phyloP scores from a whole-genome alignment of 805 yeast genomes.

The Suhomyces sp. region DNA sequence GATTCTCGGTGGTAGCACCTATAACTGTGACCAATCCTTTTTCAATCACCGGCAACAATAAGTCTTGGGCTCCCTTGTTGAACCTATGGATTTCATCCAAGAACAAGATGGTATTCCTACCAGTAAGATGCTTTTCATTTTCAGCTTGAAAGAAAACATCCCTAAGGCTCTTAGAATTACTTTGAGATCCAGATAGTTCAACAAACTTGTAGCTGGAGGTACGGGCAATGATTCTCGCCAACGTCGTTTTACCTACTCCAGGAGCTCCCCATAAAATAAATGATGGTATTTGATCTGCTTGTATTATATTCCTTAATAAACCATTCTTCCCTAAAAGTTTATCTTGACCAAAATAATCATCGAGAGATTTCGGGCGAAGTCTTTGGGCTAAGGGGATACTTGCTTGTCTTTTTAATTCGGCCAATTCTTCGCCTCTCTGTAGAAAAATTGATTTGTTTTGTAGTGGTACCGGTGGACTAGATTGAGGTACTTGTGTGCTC shows the following conservation, averaged over 20 bases:
- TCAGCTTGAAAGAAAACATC: constrained; percentile 39
- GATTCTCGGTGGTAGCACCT: constrained; percentile 66
- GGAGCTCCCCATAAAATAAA: constrained; percentile 46
- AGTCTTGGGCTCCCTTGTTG: constrained; percentile 44
- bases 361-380: constrained; percentile 36
- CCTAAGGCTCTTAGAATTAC: constrained; percentile 34
- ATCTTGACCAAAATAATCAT: constrained; percentile 44
- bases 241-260: constrained; percentile 45
- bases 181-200: constrained; percentile 42
- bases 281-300: constrained; percentile 37
- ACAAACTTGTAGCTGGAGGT: constrained; percentile 32
- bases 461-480: too few relatives aligned
- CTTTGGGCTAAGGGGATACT: constrained; percentile 40
- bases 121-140: constrained; percentile 34
- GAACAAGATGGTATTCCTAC: constrained; percentile 33
- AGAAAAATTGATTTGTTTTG: constrained; percentile 2
- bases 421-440: constrained; percentile 9
- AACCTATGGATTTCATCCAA: constrained; percentile 46
- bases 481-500: too few relatives aligned
- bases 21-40: constrained; percentile 39
- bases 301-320: constrained; percentile 32
- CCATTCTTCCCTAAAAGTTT: constrained; percentile 40
- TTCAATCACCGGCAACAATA: constrained; percentile 42
- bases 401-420: constrained; percentile 18
- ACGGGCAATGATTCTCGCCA: constrained; percentile 40